Evolutionary conservation across 441 rosid species (phyloP), one percentile per base, ranked within the genome.

Genomic region (Gossypium davidsonii): DNA sequence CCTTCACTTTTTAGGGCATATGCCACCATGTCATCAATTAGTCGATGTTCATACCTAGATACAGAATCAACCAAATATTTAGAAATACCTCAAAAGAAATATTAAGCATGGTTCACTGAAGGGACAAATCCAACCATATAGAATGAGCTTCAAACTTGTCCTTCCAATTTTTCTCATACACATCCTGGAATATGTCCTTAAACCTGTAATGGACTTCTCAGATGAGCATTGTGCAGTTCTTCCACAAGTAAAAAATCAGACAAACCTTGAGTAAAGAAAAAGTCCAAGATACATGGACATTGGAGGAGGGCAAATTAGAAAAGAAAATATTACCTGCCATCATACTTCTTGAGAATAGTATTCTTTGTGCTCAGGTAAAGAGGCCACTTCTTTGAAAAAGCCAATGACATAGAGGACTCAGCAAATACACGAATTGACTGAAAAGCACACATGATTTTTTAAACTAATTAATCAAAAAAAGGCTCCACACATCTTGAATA

Each of bases 1-100:
- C 97, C 98, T 71, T 89, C 97, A 68, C 98, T 94, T 85, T 94
- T 94, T 66, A 94, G 1, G 20, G 89, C 95, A 80, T 94, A 94
- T 73, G 96, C 98, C 55, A 94, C 97, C 98, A 94, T 94, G 78
- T 94, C 96, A 84, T 94, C 98, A 63, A 94, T 94, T 69, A 94
- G 78, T 28, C 97, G 94, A 73, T 94, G 98, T 85, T 92, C 98
- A 75, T 94, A 94, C 98, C 97, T 94, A 73, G 73, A 58, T 55
- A 25, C 21, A 61, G 15, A 49, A 23, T 69, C 58, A 48, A 74
- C 74, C 52, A 66, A 63, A 28, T 48, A 76, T 21, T 39, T 34
- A 83, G 17, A 37, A 25, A 31, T 72, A 73, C 48, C 64, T 6
- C 31, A 4, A 55, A 51, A 31, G 10, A 25, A 70, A 67, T 67